A percentile compares a stretch with the other conserved stretches of the same genome.
Evolutionary conservation across 148 eudicot species (phyloP).

Genomic region (Rhododendron mucronatum): DNA sequence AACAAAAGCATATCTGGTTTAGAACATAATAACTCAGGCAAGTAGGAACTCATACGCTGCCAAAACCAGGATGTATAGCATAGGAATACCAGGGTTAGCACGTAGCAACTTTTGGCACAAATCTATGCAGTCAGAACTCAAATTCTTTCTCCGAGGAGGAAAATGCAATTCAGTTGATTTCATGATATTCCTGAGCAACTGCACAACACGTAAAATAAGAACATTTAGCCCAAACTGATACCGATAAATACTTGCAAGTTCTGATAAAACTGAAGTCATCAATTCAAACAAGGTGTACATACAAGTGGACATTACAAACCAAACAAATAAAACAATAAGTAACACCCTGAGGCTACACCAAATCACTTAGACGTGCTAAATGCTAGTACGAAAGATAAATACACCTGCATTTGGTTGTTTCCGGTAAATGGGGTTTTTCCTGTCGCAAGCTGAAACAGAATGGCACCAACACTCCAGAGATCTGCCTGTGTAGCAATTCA

Average conservation of each 20-base stretch:
- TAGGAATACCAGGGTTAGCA: conserved; percentile 65
- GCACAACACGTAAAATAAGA: conserved; percentile 19
- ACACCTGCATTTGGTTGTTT: conserved; percentile 73
- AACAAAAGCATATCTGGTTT: not conserved
- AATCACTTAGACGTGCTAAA: not conserved
- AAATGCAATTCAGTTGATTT: conserved; percentile 63
- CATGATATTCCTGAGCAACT: conserved; percentile 78
- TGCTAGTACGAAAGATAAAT: not conserved
- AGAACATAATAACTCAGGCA: not conserved
- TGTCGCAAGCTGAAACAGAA: conserved; percentile 77
- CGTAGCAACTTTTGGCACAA: conserved; percentile 77
- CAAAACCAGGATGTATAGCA: not conserved
- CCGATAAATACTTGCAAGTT: not conserved
- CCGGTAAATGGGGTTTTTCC: conserved; percentile 82
- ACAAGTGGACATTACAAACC: not conserved
- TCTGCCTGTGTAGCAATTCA: conserved; percentile 65
- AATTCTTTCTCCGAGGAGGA: conserved; percentile 47
- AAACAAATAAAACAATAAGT: not conserved
- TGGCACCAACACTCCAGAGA: conserved; percentile 93
- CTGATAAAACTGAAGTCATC: not conserved
- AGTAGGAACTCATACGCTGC: conserved; percentile 1
- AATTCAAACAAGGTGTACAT: not conserved
- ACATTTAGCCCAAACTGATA: not conserved
- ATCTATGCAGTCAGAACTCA: conserved; percentile 63
- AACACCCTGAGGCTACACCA: not conserved